Percentiles rank a stretch among this genome's conserved stretches.
phyloP scores from a whole-genome alignment of 2,329 filamentous ascomycete genomes.

The Epichloe scottii region DNA sequence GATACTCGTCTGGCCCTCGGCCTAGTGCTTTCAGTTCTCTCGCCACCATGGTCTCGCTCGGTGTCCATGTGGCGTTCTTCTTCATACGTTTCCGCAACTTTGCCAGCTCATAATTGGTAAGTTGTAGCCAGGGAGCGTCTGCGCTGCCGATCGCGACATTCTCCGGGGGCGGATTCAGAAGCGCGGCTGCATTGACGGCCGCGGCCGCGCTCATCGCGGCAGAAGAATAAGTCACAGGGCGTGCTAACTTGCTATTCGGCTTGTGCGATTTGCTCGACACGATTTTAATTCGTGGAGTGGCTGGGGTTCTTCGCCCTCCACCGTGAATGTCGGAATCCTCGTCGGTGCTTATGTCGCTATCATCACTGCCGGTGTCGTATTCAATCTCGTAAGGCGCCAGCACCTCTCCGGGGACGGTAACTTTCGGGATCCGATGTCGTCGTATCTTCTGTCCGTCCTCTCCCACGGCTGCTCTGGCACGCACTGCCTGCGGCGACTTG shows the following conservation, averaged over 20 bases:
- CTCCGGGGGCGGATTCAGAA: slow-evolving; percentile 45
- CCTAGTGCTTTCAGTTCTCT: slow-evolving; percentile 61
- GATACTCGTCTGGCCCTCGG: slow-evolving; percentile 51
- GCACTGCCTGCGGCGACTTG: slow-evolving; percentile 41
- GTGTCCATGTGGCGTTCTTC: slow-evolving; percentile 78
- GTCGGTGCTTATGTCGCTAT: slow-evolving; percentile 40
- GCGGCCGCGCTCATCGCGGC: slow-evolving; percentile 25
- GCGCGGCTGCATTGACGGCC: slow-evolving; percentile 27
- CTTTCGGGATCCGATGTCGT: slow-evolving; percentile 38
- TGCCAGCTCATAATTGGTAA: slow-evolving; percentile 52
- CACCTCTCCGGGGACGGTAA: slow-evolving; percentile 54
- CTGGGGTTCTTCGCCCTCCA: slow-evolving; percentile 23
- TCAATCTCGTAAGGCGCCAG: slow-evolving; percentile 53
- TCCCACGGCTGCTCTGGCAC: slow-evolving; percentile 34
- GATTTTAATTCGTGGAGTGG: slow-evolving; percentile 36
- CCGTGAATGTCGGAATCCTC: slow-evolving; percentile 33
- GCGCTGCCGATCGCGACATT: slow-evolving; percentile 45
- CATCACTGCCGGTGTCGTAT: slow-evolving; percentile 44
- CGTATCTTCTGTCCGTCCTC: slow-evolving; percentile 33
- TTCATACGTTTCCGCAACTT: slow-evolving; percentile 76
- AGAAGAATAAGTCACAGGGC: slow-evolving; percentile 22
- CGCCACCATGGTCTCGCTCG: slow-evolving; percentile 76
- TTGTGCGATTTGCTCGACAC: slow-evolving; percentile 31
- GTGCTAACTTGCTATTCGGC: slow-evolving; percentile 27
- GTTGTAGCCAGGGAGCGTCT: slow-evolving; percentile 52